Evolutionary conservation across 805 yeast species (phyloP).

Genomic region (Candida ovalis): DNA sequence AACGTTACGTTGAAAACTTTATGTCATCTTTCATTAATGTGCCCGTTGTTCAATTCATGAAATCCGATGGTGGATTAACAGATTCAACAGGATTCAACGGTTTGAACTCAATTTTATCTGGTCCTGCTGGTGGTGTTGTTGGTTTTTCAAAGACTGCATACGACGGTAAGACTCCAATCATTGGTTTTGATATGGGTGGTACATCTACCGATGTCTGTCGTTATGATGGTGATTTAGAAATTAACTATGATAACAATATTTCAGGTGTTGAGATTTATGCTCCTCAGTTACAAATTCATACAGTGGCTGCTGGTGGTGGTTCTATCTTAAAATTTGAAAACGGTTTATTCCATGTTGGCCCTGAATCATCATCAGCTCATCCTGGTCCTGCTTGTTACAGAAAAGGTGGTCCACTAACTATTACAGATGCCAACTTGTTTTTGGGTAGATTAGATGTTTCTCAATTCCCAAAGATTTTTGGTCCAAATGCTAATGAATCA

Average conservation of each 20-base stretch:
- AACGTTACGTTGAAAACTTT: slow-evolving; percentile 35
- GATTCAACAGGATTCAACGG: slow-evolving; percentile 50
- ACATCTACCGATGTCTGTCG: slow-evolving; percentile 37
- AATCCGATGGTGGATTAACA: slow-evolving; percentile 53
- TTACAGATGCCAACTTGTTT: slow-evolving; percentile 44
- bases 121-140: slow-evolving; percentile 58
- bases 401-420: slow-evolving; percentile 45
- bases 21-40: slow-evolving; percentile 31
- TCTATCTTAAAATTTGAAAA: slow-evolving; percentile 32
- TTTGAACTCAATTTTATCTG: slow-evolving; percentile 48
- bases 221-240: slow-evolving; percentile 28
- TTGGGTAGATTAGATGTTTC: slow-evolving; percentile 40
- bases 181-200: slow-evolving; percentile 40
- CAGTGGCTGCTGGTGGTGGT: slow-evolving; percentile 35
- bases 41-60: slow-evolving; percentile 48
- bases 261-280: slow-evolving; percentile 34
- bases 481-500: slow-evolving; percentile 39
- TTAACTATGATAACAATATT: slow-evolving; percentile 29
- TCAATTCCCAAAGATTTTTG: slow-evolving; percentile 43
- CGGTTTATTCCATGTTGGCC: slow-evolving; percentile 41
- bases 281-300: slow-evolving; percentile 32
- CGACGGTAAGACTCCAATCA: slow-evolving; percentile 31
- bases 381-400: slow-evolving; percentile 49
- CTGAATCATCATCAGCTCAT: slow-evolving; percentile 44
- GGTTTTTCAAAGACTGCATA: slow-evolving; percentile 50